Base-by-base conservation (phyloP, 2,329 filamentous ascomycete species). In the Fusarium begoniae region DNA sequence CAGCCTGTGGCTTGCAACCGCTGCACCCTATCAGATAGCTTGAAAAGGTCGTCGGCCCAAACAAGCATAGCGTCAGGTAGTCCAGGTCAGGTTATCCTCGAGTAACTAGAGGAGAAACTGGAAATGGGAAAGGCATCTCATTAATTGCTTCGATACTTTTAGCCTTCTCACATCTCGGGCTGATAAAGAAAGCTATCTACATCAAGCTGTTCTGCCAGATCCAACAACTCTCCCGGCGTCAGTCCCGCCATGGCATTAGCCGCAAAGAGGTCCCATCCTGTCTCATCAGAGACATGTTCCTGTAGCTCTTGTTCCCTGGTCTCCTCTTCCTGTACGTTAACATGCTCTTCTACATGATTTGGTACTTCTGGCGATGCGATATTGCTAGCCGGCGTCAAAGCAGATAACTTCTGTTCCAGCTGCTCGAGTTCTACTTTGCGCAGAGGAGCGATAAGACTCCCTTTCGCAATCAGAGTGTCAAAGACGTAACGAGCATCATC, bases 381-480 rank as follows among this genome's bases (percentile, higher is more conserved):
- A 3, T 69, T 73, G 17, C 64, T 67, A 3, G 72, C 47, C 18
- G 82, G 81, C 3, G 81, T 83, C 7, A 83, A 68, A 7, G 79
- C 81, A 30, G 80, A 79, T 48, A 83, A 66, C 28, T 81, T 82
- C 8, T 81, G 79, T 44, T 84, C 82, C 8, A 84, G 69, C 45
- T 83, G 82, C n/a, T 75, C 77, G 2, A 84, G 76, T 22, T 84
- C 83, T 3, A 80, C 77, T 41, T 80, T 82, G 6, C 83, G 76
- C 0, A 84, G 63, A 2, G 82, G 82, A 7, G 83, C 82, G 2
- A 82, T 80, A 1, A 83, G 60, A 55, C 81, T 84, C 0, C 82
- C 83, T 32, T 83, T 83, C 2, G 77, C 60, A 11, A 83, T 82
- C 26, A 84, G 75, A 17, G 80, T 82, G 47, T 84, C 82, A 2